phyloP scores from a whole-genome alignment of 1,139 yeast genomes.

The Zygotorulaspora mrakii region DNA sequence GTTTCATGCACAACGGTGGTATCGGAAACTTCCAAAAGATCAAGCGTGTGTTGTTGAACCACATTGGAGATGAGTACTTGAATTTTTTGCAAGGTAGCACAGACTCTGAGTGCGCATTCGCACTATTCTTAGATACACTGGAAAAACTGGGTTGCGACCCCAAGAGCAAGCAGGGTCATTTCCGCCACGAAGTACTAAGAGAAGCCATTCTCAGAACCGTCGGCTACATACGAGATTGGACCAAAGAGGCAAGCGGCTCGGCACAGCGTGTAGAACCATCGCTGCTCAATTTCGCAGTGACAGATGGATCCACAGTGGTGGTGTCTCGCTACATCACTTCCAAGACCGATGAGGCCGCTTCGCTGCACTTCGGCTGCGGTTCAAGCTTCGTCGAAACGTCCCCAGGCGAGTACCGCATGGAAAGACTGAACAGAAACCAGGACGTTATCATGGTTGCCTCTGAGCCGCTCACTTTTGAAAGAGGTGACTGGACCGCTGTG shows the following conservation, averaged over 20 bases:
- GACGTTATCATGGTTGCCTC: conserved; percentile 95
- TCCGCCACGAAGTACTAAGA: conserved; percentile 59
- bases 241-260: conserved; percentile 34
- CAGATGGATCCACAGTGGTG: conserved; percentile 88
- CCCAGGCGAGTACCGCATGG: conserved; percentile 91
- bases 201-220: conserved; percentile 72
- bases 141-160: conserved; percentile 76
- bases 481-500: conserved; percentile 96
- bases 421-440: conserved; percentile 84
- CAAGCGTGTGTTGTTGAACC: conserved; percentile 67
- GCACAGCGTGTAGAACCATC: conserved; percentile 64
- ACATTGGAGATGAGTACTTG: conserved; percentile 76
- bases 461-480: conserved; percentile 91
- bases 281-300: conserved; percentile 84
- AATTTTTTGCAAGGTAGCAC: conserved; percentile 85
- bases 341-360: conserved; percentile 90
- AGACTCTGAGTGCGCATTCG: conserved; percentile 94
- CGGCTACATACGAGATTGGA: conserved; percentile 68
- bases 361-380: conserved; percentile 91
- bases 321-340: conserved; percentile 87
- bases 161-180: conserved; percentile 41
- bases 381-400: conserved; percentile 84
- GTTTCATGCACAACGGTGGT: conserved; percentile 98
- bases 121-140: conserved; percentile 75
- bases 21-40: conserved; percentile 68